phyloP scores from a whole-genome alignment of 2,329 filamentous ascomycete genomes.

The Fusarium armeniacum region DNA sequence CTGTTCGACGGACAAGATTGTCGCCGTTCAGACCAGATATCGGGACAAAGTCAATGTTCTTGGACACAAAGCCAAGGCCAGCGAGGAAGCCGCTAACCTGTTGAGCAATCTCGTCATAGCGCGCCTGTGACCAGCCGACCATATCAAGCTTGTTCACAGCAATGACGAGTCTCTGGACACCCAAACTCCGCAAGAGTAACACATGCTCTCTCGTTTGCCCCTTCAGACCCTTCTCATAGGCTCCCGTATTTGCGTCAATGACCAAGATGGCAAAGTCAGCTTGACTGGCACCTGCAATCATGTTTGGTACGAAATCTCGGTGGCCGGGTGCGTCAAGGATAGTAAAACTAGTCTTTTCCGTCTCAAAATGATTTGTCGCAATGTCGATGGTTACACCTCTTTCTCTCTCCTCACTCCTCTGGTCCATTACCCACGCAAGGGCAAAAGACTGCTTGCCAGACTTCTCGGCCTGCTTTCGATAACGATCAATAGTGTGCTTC shows the following conservation, averaged over 20 bases:
- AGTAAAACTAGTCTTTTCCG: constrained; percentile 86
- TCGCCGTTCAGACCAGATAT: constrained; percentile 91
- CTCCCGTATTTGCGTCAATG: constrained; percentile 89
- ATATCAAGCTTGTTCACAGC: constrained; percentile 97
- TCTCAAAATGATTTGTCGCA: constrained; percentile 94
- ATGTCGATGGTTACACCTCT: constrained; percentile 97
- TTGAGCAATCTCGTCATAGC: constrained; percentile 87
- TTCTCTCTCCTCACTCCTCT: constrained; percentile 87
- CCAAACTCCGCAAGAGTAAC: constrained; percentile 88
- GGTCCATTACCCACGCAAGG: constrained; percentile 96
- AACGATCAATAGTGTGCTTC: constrained; percentile 88
- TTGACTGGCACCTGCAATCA: constrained; percentile 97
- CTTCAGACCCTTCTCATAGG: constrained; percentile 92
- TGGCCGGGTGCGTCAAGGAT: constrained; percentile 97
- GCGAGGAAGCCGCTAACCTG: constrained; percentile 87
- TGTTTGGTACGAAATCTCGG: constrained; percentile 96
- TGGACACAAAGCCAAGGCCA: constrained; percentile 83
- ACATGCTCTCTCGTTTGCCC: constrained; percentile 97
- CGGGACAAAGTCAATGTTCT: constrained; percentile 88
- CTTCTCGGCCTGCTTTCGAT: constrained; percentile 87
- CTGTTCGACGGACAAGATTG: constrained; percentile 78
- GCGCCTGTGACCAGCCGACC: constrained; percentile 82
- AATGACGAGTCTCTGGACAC: constrained; percentile 88
- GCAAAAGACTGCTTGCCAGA: constrained; percentile 97
- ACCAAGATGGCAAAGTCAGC: constrained; percentile 96